Base-by-base conservation (phyloP, 805 yeast species). In the Ogataea ramenticola region DNA sequence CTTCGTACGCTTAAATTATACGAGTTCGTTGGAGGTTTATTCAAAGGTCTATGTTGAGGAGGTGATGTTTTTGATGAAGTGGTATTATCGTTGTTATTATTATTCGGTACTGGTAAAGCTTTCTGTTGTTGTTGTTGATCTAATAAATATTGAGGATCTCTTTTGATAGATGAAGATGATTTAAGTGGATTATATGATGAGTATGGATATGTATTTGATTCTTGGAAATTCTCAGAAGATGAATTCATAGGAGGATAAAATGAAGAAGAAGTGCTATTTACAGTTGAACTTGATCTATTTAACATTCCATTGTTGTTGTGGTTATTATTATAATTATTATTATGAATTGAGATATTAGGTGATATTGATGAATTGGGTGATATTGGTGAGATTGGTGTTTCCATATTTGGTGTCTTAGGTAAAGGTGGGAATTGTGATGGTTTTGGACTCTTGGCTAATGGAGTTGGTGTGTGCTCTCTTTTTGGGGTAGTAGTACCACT, bases 1-100 rank as follows among this genome's bases (percentile, higher is more conserved):
- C 55, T 43, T 35, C 53, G 49, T 32, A 45, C 41, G 2, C 47
- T 33, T 12, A 54, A 40, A 22, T 51, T 43, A 2, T 47, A 12
- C 9, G 29, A 15, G 15, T 36, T 43, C 12, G 24, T 24, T 3
- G 51, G 50, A 4, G 54, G 50, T 16, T 44, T 46, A 15, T 45
- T 43, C 14, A 49, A 16, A 1, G 57, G 53, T 41, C 45, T 19
- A 22, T n/a, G 16, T 20, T 26, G 26, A 35, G 38, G 14, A 35
- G 38, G n/a, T n/a, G n/a, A n/a, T n/a, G n/a, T n/a, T n/a, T n/a
- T n/a, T n/a, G n/a, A n/a, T n/a, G n/a, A n/a, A 15, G 27, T 21
- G 11, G 38, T 20, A 3, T 7, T 12, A 12, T 2, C 24, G 21
- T 9, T n/a, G 11, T 24, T 40, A 40, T 17, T 40, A 3, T 22